Base-by-base conservation (phyloP, 2,329 filamentous ascomycete genomes). In the Mycosphaerella sp. region DNA sequence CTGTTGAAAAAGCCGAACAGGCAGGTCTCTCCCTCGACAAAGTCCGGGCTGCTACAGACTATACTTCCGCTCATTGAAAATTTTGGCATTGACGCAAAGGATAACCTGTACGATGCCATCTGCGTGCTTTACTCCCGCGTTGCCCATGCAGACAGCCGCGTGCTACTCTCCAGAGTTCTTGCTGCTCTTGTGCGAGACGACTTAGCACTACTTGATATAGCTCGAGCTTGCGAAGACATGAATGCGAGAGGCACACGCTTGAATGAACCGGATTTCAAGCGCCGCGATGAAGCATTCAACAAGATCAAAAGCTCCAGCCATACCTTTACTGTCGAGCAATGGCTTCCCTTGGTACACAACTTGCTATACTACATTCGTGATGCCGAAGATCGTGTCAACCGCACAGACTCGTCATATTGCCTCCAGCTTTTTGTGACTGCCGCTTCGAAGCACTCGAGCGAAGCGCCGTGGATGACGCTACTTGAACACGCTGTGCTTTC, bases 121-220 rank as follows among this genome's bases (percentile, higher is more conserved):
- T 85, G 87, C 3, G 84, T 87, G 0, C 78, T 97, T 30, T 97
- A 95, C 65, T 87, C 88, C 49, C 95, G 90, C 66, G 91, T 97
- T 73, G 87, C 84, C 61, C 90, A 97, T 67, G 79, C 83, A 39
- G 73, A 80, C 39, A 94, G 89, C 64, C 80, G 93, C 49, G 76
- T 83, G 55, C 77, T 87, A 0, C 72, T 97, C 25, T 86, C 86
- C 13, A 77, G 82, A 40, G 85, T 95, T 3, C 71, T 97, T 6
- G 69, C 76, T 12, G 84, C 85, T 14, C 82, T 95, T 54, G 82
- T 87, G 1, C 71, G 77, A 6, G 80, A 80, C 41, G 81, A 88
- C 52, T 60, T 76, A 4, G 75, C 78, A 0, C 72, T 90, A 0
- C 65, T 72, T 18, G 77, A 82, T 47, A 76, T 89, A 51, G 85